A percentile compares a stretch with the other conserved stretches of the same genome.
Conservation (phyloP, 306 rosid genomes). For the Canavalia gladiata region DNA sequence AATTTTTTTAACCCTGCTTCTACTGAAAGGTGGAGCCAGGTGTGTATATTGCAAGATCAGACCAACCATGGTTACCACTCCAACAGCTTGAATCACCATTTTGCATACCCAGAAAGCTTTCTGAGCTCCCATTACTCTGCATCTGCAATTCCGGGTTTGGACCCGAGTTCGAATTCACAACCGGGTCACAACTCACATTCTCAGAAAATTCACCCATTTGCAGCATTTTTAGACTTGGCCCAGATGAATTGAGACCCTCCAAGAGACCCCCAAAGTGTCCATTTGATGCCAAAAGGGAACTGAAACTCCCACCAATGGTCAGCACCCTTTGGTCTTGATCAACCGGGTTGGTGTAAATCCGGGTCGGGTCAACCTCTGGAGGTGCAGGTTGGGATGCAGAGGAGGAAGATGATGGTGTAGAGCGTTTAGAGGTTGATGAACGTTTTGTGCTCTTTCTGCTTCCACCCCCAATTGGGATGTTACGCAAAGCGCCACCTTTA, state of each 20-base stretch:
- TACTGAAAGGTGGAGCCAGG: constrained; percentile 83
- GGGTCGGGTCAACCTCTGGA: constrained; percentile 33
- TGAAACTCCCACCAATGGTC: constrained; percentile 68
- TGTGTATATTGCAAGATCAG: constrained; percentile 92
- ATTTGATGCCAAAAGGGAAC: constrained; percentile 72
- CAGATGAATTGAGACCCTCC: constrained; percentile 70
- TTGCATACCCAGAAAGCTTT: constrained; percentile 58
- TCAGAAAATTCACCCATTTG: constrained; percentile 61
- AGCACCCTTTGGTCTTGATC: constrained; percentile 53
- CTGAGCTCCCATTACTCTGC: constrained; percentile 61
- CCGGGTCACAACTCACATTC: constrained; percentile 56
- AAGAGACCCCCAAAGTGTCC: constrained; percentile 67
- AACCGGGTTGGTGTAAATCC: constrained; percentile 19
- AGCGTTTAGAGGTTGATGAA: constrained; percentile 56
- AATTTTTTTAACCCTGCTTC: constrained; percentile 39
- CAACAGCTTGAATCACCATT: constrained; percentile 79
- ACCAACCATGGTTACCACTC: constrained; percentile 79
- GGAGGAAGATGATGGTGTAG: constrained; percentile 44
- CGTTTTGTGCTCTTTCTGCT: constrained; percentile 74
- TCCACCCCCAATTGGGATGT: constrained; percentile 93
- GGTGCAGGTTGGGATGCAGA: not conserved
- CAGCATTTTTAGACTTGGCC: constrained; percentile 65
- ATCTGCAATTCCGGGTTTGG: constrained; percentile 51
- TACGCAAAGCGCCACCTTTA: constrained; percentile 87
- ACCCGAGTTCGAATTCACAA: constrained; percentile 58